A percentile compares a stretch with the other conserved stretches of the same genome.
These are phyloP conservation scores for Diatrype stigma DNA, from an alignment of 2,329 filamentous ascomycete genomes.

Conservation along the genomic window DNA sequence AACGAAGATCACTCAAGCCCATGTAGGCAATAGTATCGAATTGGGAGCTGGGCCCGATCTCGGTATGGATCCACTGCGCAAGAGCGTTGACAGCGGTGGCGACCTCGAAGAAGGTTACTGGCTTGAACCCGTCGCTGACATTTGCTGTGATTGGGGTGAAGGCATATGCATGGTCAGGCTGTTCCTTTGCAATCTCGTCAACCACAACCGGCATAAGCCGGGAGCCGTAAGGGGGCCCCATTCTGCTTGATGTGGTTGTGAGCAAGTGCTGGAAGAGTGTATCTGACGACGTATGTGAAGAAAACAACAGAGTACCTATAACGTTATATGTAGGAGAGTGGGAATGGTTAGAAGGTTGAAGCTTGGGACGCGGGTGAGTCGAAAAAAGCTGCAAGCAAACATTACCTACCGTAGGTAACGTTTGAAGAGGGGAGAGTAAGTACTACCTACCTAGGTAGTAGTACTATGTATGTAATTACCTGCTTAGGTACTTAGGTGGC, in stretches of 20 bases:
- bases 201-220: slow-evolving; percentile 2
- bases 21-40: slow-evolving; percentile 10
- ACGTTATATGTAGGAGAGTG: no score
- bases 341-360: no score
- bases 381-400: no score
- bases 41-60: not conserved
- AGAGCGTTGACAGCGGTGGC: slow-evolving; percentile 2
- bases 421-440: no score
- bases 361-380: no score
- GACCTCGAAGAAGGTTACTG: slow-evolving; percentile 2
- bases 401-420: no score
- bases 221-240: not conserved
- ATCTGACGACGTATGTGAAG: not conserved
- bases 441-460: no score
- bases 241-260: not conserved
- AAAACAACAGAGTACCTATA: no score
- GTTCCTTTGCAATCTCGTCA: slow-evolving; percentile 3
- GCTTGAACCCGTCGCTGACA: slow-evolving; percentile 1
- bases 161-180: slow-evolving; percentile 2
- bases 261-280: not conserved
- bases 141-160: not conserved
- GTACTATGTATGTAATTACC: no score
- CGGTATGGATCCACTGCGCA: not conserved
- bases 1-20: slow-evolving; percentile 7
- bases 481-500: no score